phyloP scores from a whole-genome alignment of 257 asterid species.

The Euphrasia confusa region DNA sequence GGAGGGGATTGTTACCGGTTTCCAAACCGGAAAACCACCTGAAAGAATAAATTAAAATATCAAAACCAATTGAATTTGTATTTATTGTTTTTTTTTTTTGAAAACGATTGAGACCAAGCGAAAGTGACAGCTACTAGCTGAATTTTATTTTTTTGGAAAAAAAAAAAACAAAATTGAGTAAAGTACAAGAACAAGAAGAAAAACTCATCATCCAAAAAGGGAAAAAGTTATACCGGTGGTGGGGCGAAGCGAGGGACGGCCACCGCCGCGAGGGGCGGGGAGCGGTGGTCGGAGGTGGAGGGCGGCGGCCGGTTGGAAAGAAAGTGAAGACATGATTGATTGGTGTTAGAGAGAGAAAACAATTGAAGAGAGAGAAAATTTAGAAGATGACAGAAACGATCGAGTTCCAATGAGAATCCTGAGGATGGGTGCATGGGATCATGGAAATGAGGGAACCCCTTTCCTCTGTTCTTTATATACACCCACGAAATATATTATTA shows the following conservation, averaged over 20 bases:
- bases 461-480: slow-evolving; percentile 19
- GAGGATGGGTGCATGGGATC: slow-evolving; percentile 57
- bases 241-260: slow-evolving; percentile 7
- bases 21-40: slow-evolving; percentile 32
- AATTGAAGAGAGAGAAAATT: slow-evolving; percentile 21
- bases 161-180: slow-evolving; percentile 2
- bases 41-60: slow-evolving; percentile 12
- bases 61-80: no score
- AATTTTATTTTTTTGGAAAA: no score
- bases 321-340: slow-evolving; percentile 9
- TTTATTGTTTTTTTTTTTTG: no score
- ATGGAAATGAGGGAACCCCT: slow-evolving; percentile 36
- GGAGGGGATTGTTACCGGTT: slow-evolving; percentile 5
- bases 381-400: slow-evolving; percentile 49
- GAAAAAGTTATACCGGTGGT: slow-evolving; percentile 25
- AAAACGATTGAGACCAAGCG: no score
- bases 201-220: neutral
- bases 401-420: slow-evolving; percentile 56
- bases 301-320: slow-evolving; percentile 10
- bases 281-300: slow-evolving; percentile 23
- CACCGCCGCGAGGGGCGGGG: slow-evolving; percentile 23
- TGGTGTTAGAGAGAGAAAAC: neutral
- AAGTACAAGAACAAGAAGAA: neutral
- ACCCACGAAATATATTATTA: no score
- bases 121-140: no score